Percentiles rank a stretch among this genome's conserved stretches.
Conservation (phyloP, 108 stramenopile species). For the Fragilaria crotonensis region DNA sequence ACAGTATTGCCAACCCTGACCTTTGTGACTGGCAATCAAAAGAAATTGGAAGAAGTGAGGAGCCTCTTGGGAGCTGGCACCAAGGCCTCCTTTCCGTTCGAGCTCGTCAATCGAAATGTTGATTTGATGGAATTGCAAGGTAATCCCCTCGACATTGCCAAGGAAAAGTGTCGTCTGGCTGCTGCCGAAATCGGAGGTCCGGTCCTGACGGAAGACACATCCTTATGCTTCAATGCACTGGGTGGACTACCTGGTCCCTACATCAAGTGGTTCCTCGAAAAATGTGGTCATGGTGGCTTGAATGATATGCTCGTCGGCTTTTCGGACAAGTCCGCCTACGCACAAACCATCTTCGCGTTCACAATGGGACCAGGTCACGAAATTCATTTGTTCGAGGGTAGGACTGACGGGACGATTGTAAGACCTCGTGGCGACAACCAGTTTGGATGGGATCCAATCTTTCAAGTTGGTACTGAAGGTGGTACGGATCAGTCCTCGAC, state of each 20-base stretch:
- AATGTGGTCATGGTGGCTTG: slow-evolving; percentile 87
- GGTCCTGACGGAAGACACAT: slow-evolving; percentile 95
- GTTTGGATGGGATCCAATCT: slow-evolving; percentile 96
- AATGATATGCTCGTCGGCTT: slow-evolving; percentile 85
- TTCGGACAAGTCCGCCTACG: slow-evolving; percentile 91
- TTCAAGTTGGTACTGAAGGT: slow-evolving; percentile 66
- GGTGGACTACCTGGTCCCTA: slow-evolving; percentile 95
- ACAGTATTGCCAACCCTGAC: slow-evolving; percentile 39
- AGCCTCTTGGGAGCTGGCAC: slow-evolving; percentile 54
- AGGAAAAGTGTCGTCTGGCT: slow-evolving; percentile 91
- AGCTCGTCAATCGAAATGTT: slow-evolving; percentile 69
- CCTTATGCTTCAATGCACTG: slow-evolving; percentile 93
- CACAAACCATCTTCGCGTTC: slow-evolving; percentile 94
- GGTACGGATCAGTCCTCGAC: slow-evolving; percentile 30
- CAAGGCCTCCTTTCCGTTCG: slow-evolving; percentile 50
- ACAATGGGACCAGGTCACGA: slow-evolving; percentile 82
- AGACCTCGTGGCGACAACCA: slow-evolving; percentile 75
- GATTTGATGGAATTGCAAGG: slow-evolving; percentile 96
- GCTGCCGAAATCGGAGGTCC: slow-evolving; percentile 74
- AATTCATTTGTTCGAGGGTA: slow-evolving; percentile 84
- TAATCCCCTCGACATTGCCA: slow-evolving; percentile 90
- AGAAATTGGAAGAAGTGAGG: slow-evolving; percentile 94
- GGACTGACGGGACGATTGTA: slow-evolving; percentile 83
- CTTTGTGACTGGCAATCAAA: slow-evolving; percentile 99
- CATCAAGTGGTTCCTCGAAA: slow-evolving; percentile 98